phyloP scores from a whole-genome alignment of 2,329 filamentous ascomycete species.

The Ascochyta viciae-villosae region DNA sequence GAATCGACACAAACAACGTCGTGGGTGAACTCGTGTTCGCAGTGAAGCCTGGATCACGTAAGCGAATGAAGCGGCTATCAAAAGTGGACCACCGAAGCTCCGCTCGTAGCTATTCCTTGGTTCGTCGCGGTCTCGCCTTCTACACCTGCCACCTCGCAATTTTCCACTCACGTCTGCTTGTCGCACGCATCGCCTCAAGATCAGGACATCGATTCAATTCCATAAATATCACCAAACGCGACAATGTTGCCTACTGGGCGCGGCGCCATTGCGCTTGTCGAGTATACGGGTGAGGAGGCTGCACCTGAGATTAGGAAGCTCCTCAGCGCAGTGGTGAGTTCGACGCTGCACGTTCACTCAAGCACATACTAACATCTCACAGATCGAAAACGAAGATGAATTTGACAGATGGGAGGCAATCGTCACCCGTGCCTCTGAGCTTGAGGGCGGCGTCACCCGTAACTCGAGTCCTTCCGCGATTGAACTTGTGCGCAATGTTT shows the following conservation, averaged over 20 bases:
- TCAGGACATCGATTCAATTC: not conserved
- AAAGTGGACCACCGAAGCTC: conserved; percentile 15
- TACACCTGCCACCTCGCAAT: conserved; percentile 6
- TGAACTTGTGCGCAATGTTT: conserved; percentile 82
- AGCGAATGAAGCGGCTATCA: conserved; percentile 5
- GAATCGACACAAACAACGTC: not conserved
- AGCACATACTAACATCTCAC: conserved; percentile 24
- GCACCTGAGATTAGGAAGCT: conserved; percentile 75
- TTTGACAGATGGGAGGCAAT: conserved; percentile 97
- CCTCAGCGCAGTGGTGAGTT: conserved; percentile 76
- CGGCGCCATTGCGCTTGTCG: conserved; percentile 39
- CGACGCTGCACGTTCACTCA: not conserved
- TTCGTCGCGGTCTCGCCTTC: conserved; percentile 18
- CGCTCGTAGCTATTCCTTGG: conserved; percentile 13
- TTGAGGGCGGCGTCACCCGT: conserved; percentile 92
- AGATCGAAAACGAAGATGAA: conserved; percentile 79
- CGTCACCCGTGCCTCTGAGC: conserved; percentile 78
- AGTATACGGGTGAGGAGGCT: conserved; percentile 45
- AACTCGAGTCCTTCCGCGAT: conserved; percentile 97
- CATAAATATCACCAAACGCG: conserved; percentile 1
- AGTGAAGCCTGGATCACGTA: conserved; percentile 7
- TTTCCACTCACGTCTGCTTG: not conserved
- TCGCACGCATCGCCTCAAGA: not conserved
- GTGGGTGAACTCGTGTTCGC: not conserved
- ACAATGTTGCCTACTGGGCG: conserved; percentile 41